These are phyloP conservation scores for Nicotiana tomentosiformis DNA, from an alignment of 257 asterid genomes.

Conservation along the genomic window DNA sequence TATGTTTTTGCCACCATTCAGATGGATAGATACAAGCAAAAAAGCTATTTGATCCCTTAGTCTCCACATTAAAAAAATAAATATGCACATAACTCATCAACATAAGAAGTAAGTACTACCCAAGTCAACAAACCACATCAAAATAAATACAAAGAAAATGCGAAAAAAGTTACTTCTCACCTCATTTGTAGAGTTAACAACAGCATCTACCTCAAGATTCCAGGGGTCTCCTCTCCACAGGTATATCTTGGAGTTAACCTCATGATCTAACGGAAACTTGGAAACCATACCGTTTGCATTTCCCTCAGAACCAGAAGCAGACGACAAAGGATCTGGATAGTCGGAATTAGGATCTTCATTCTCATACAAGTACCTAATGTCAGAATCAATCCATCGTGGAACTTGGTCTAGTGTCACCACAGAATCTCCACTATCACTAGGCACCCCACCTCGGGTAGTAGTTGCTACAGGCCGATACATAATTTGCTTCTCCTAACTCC, in stretches of 20 bases:
- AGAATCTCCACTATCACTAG: constrained; percentile 64
- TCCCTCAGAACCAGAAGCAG: constrained; percentile 58
- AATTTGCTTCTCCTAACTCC: constrained; percentile 22
- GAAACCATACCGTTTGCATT: constrained; percentile 60
- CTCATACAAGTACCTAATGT: constrained; percentile 54
- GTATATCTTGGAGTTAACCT: constrained; percentile 72
- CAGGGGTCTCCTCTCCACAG: constrained; percentile 96
- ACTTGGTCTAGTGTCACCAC: constrained; percentile 79
- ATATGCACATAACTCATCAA: not conserved
- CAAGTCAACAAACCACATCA: not conserved
- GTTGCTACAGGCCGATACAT: constrained; percentile 55
- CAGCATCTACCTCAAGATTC: constrained; percentile 97
- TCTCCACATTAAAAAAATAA: not conserved
- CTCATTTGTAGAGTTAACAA: constrained; percentile 88
- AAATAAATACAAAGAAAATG: not conserved
- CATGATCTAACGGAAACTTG: constrained; percentile 73
- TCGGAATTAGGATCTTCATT: constrained; percentile 60
- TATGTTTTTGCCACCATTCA: not conserved
- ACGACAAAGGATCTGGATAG: constrained; percentile 68
- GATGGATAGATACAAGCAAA: not conserved
- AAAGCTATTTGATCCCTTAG: not conserved
- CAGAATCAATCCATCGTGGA: constrained; percentile 81
- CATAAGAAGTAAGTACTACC: not conserved
- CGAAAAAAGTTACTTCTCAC: constrained; percentile 30
- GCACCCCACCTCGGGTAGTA: constrained; percentile 61